Evolutionary conservation across 495 filamentous ascomycete genomes (phyloP).

Genomic region (Astrothelium subdiscretum): DNA sequence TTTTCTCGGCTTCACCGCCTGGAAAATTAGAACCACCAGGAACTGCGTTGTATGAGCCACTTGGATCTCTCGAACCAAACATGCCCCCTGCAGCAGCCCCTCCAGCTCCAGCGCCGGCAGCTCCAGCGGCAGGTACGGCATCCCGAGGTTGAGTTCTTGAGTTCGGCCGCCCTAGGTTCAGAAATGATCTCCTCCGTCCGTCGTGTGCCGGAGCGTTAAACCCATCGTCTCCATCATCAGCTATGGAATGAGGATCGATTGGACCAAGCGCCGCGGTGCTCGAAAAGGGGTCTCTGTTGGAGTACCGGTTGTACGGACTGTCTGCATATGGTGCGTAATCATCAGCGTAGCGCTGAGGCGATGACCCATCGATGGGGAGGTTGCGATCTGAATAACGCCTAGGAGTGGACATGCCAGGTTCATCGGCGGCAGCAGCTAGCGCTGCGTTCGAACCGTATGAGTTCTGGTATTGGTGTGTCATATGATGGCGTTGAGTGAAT

Average conservation of each 20-base stretch:
- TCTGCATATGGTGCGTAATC: constrained; percentile 21
- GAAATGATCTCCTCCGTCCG: constrained; percentile 36
- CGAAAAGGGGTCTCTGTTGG: constrained; percentile 34
- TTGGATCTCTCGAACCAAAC: constrained; percentile 29
- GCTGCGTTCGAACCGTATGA: constrained; percentile 5
- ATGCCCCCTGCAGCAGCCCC: constrained; percentile 9
- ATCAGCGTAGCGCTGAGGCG: constrained; percentile 18
- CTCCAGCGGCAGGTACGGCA: constrained; percentile 28
- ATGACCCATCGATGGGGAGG: not conserved
- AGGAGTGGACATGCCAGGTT: not conserved
- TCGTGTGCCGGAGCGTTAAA: constrained; percentile 33
- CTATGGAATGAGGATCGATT: constrained; percentile 69
- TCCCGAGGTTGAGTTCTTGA: constrained; percentile 9
- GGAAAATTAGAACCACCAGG: constrained; percentile 19
- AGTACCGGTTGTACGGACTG: constrained; percentile 34
- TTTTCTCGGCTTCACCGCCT: constrained; percentile 36
- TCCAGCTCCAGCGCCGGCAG: constrained; percentile 24
- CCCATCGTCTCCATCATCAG: constrained; percentile 79
- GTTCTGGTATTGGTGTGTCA: not conserved
- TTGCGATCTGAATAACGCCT: not conserved
- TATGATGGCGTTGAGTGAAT: not conserved
- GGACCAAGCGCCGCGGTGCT: constrained; percentile 30
- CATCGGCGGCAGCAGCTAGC: not conserved
- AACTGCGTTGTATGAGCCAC: constrained; percentile 45
- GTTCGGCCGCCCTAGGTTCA: constrained; percentile 37